These are phyloP conservation scores for Fomitopsis schrenkii DNA, from an alignment of 1,284 basidiomycete species.

Conservation along the genomic window DNA sequence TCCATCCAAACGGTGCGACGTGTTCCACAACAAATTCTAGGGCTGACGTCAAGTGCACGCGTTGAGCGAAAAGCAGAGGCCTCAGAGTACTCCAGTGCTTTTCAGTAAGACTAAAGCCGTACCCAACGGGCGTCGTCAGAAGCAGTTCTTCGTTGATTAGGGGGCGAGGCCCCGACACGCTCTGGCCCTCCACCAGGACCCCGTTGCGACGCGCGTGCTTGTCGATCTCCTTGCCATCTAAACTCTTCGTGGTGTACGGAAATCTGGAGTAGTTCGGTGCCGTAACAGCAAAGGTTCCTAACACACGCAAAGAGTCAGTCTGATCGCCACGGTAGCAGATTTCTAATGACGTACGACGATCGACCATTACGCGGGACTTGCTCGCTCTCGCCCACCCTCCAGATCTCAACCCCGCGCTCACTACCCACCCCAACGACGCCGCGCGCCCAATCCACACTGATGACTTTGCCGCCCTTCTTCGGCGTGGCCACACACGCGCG, in stretches of 20 bases:
- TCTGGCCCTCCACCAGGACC: background rate
- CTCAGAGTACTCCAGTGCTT: constrained; percentile 51
- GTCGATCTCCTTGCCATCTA: constrained; percentile 26
- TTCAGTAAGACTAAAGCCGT: constrained; percentile 55
- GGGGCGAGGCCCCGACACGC: constrained; percentile 22
- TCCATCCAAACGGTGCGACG: constrained; percentile 49
- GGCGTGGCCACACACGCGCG: constrained; percentile 48
- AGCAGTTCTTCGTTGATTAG: constrained; percentile 48
- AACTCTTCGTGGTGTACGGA: constrained; percentile 22
- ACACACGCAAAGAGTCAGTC: background rate
- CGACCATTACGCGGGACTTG: constrained; percentile 49
- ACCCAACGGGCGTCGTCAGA: constrained; percentile 50
- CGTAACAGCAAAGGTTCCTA: constrained; percentile 26
- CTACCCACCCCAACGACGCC: constrained; percentile 77
- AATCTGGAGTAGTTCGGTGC: constrained; percentile 29
- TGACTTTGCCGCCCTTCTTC: constrained; percentile 54
- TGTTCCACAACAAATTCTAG: constrained; percentile 54
- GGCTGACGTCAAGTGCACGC: constrained; percentile 25
- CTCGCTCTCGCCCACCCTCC: constrained; percentile 50
- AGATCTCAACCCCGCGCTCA: constrained; percentile 81
- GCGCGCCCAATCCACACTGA: constrained; percentile 74
- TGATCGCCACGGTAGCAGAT: background rate
- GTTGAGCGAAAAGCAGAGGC: background rate
- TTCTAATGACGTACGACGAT: constrained; percentile 35
- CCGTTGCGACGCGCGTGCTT: constrained; percentile 21